These are phyloP conservation scores for Ceratobasidium papillatum DNA, from an alignment of 1,284 basidiomycete species.

Conservation along the genomic window DNA sequence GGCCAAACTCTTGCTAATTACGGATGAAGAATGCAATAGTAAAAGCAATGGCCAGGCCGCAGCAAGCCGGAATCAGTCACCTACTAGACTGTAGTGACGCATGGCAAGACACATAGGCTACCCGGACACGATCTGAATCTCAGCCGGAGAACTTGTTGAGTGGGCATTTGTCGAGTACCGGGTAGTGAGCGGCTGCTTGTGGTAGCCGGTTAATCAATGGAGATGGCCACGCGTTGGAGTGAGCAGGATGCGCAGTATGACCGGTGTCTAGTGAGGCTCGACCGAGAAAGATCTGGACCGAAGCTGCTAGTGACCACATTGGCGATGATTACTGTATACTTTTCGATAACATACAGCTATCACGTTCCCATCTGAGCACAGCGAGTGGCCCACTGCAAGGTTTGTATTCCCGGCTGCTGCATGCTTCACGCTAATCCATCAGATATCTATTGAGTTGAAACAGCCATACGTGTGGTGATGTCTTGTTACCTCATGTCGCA, in stretches of 20 bases:
- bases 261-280: not conserved
- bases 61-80: not conserved
- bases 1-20: not conserved
- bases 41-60: not conserved
- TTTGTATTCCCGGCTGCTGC: not conserved
- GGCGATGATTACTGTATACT: not conserved
- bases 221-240: not conserved
- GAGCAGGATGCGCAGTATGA: not conserved
- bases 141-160: not conserved
- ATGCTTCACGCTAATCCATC: not conserved
- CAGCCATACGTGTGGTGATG: not conserved
- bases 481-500: not conserved
- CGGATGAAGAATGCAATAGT: not conserved
- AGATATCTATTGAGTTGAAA: not conserved
- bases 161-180: not conserved
- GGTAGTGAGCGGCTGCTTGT: not conserved
- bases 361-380: not conserved
- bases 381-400: not conserved
- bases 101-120: not conserved
- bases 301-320: not conserved
- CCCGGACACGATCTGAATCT: conserved; percentile 2
- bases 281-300: not conserved
- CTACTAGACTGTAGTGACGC: not conserved
- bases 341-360: not conserved
- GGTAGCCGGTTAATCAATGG: not conserved